Evolutionary conservation across 495 filamentous ascomycete species (phyloP).

Genomic region (Aspergillus carlsbadensis): DNA sequence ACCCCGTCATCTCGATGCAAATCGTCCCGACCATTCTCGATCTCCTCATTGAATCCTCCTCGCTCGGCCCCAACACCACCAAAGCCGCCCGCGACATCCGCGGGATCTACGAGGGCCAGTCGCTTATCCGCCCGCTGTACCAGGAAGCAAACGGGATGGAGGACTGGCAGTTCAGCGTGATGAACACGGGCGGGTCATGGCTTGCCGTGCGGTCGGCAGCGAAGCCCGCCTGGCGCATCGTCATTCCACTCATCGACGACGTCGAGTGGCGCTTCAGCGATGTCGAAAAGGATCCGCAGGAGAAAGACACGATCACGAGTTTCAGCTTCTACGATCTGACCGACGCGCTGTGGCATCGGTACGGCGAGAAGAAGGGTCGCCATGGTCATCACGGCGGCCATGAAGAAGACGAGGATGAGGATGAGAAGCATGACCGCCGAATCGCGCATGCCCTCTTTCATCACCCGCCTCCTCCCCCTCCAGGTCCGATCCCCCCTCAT

Average conservation of each 20-base stretch:
- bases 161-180: slow-evolving; percentile 51
- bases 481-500: too few relatives aligned
- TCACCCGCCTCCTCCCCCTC: neutral
- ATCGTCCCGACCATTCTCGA: slow-evolving; percentile 53
- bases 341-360: slow-evolving; percentile 20
- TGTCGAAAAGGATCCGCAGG: slow-evolving; percentile 39
- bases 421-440: neutral
- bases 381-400: neutral
- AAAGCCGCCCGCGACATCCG: slow-evolving; percentile 39
- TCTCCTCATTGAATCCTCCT: slow-evolving; percentile 44
- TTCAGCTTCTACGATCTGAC: slow-evolving; percentile 38
- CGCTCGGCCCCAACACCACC: slow-evolving; percentile 29
- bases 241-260: slow-evolving; percentile 46
- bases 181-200: slow-evolving; percentile 51
- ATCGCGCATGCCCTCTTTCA: neutral
- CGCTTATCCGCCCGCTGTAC: slow-evolving; percentile 40
- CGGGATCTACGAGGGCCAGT: slow-evolving; percentile 50
- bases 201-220: slow-evolving; percentile 44
- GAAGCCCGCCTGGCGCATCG: slow-evolving; percentile 39
- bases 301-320: slow-evolving; percentile 32
- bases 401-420: neutral
- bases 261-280: slow-evolving; percentile 48
- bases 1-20: slow-evolving; percentile 43
- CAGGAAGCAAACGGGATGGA: slow-evolving; percentile 35
- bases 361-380: neutral